A percentile compares a stretch with the other conserved stretches of the same genome.
phyloP scores from a whole-genome alignment of 192 early-diverging fungal species.

The Rhizophagus clarus region DNA sequence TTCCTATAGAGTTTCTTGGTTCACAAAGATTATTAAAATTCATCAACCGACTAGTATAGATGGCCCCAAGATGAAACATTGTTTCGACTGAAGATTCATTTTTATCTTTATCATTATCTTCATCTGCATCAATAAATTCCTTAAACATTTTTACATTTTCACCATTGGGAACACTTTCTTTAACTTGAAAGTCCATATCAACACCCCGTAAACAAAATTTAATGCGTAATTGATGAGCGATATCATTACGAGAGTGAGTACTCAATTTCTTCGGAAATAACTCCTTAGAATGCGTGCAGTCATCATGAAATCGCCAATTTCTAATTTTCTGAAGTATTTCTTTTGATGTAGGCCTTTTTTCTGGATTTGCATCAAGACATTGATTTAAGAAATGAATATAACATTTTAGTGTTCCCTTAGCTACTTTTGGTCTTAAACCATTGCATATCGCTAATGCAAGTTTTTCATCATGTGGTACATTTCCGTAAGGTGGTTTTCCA shows the following conservation, averaged over 20 bases:
- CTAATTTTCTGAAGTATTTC: not conserved
- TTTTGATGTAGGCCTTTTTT: not conserved
- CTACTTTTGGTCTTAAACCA: not conserved
- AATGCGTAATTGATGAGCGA: constrained; percentile 26
- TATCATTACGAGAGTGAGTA: too few species aligned
- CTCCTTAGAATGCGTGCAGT: too few species aligned
- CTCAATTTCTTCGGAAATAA: too few species aligned
- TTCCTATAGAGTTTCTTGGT: too few species aligned
- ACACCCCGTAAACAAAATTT: constrained; percentile 31
- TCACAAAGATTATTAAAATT: too few species aligned
- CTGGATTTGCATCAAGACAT: not conserved
- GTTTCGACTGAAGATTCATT: too few species aligned
- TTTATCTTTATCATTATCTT: not conserved
- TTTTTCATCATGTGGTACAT: not conserved
- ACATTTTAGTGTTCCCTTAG: not conserved
- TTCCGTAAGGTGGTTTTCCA: constrained; percentile 36
- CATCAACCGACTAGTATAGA: too few species aligned
- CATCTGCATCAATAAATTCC: not conserved
- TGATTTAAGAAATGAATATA: not conserved
- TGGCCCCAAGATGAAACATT: too few species aligned
- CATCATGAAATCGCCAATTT: not conserved
- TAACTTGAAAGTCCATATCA: not conserved
- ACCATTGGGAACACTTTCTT: too few species aligned
- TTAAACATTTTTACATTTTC: not conserved
- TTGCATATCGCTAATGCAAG: constrained; percentile 2